Conservation (phyloP, 495 filamentous ascomycete genomes). For the Parathielavia appendiculata region DNA sequence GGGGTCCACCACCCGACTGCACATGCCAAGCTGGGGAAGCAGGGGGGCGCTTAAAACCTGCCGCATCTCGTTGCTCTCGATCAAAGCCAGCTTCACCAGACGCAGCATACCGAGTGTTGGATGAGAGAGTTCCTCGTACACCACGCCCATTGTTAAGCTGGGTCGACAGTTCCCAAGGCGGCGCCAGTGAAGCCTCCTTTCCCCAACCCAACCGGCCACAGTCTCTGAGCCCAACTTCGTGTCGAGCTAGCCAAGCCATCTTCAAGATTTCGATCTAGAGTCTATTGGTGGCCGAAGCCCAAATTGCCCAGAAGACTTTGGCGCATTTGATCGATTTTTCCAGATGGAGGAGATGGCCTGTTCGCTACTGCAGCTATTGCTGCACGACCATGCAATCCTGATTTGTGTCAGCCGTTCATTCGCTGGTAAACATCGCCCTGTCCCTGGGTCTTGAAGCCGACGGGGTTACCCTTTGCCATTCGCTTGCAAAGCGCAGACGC, state of each 20-base stretch:
- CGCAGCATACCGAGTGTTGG: too few species aligned
- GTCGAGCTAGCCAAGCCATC: not conserved
- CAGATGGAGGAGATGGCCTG: conserved; percentile 17
- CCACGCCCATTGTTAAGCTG: too few species aligned
- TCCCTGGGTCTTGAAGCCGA: not conserved
- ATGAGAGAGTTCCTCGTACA: too few species aligned
- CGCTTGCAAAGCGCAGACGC: not conserved
- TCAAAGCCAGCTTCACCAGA: too few species aligned
- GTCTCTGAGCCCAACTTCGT: conserved; percentile 1
- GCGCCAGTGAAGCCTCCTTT: not conserved
- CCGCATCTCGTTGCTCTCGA: not conserved
- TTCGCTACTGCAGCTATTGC: conserved; percentile 23
- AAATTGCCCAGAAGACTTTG: conserved; percentile 7
- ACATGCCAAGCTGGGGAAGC: not conserved
- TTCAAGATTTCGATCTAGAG: not conserved
- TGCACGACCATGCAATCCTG: conserved; percentile 22
- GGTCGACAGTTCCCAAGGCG: not conserved
- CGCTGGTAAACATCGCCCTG: conserved; percentile 19
- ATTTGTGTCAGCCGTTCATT: conserved; percentile 36
- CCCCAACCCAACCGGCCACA: not conserved
- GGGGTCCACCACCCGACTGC: too few species aligned
- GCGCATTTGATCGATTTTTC: conserved; percentile 18
- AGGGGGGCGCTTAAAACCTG: conserved; percentile 1
- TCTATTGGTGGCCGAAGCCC: not conserved
- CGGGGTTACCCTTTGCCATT: not conserved